Evolutionary conservation across 1,139 yeast species (phyloP).

Genomic region (Yarrowia galli): DNA sequence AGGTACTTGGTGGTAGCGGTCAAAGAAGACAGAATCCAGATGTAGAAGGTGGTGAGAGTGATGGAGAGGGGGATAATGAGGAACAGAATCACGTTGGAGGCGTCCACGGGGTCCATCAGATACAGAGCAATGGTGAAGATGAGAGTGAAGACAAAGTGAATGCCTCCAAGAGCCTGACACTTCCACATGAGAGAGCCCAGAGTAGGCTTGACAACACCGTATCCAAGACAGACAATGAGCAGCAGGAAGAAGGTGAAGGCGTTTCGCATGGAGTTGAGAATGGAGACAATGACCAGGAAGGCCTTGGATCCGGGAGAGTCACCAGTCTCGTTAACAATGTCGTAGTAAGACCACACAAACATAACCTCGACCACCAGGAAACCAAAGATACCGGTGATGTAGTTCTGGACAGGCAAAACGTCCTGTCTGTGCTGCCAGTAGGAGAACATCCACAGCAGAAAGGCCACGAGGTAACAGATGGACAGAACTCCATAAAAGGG

Average conservation of each 20-base stretch:
- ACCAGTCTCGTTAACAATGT: conserved; percentile 73
- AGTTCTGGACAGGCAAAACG: conserved; percentile 87
- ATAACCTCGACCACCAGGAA: conserved; percentile 86
- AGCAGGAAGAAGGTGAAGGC: conserved; percentile 89
- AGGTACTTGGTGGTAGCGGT: conserved; percentile 75
- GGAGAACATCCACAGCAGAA: conserved; percentile 83
- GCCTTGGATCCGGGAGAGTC: conserved; percentile 68
- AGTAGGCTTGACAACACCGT: conserved; percentile 88
- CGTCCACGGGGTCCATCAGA: conserved; percentile 58
- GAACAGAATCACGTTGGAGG: conserved; percentile 55
- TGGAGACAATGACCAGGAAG: conserved; percentile 77
- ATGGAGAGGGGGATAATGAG: conserved; percentile 74
- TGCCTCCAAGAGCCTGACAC: conserved; percentile 77
- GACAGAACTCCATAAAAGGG: conserved; percentile 90
- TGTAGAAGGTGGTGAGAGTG: conserved; percentile 75
- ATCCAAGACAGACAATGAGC: conserved; percentile 86
- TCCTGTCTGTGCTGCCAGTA: conserved; percentile 88
- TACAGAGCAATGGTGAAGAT: conserved; percentile 75
- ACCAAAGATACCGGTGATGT: conserved; percentile 82
- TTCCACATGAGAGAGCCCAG: conserved; percentile 79
- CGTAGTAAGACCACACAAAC: conserved; percentile 91
- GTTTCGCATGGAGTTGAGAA: conserved; percentile 79
- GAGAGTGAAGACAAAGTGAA: conserved; percentile 73
- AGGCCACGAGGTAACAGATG: conserved; percentile 78
- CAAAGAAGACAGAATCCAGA: conserved; percentile 75